These are phyloP conservation scores for Colletotrichum acutatum DNA, from an alignment of 2,329 filamentous ascomycete genomes.

Conservation along the genomic window DNA sequence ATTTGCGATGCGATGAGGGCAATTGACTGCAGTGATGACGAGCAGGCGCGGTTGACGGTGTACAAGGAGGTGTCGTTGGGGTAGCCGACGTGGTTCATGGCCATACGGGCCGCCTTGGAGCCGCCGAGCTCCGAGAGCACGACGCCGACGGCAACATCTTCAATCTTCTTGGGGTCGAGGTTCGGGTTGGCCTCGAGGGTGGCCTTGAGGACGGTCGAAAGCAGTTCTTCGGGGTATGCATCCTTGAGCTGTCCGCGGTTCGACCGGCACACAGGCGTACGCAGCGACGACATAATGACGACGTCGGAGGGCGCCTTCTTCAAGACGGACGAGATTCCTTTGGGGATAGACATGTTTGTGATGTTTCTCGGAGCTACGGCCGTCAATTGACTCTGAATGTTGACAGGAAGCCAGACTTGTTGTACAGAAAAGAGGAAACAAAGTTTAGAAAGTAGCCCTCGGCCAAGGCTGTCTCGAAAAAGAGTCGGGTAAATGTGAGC, in stretches of 20 bases:
- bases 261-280: conserved; percentile 86
- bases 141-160: conserved; percentile 88
- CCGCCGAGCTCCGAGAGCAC: conserved; percentile 93
- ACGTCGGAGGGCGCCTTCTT: conserved; percentile 83
- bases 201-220: conserved; percentile 73
- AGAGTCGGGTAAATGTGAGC: conserved; percentile 24
- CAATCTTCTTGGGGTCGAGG: conserved; percentile 74
- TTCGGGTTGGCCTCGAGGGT: conserved; percentile 79
- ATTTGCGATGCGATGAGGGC: conserved; percentile 81
- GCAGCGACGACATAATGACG: conserved; percentile 89
- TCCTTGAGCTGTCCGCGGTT: conserved; percentile 88
- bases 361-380: neutral
- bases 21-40: conserved; percentile 81
- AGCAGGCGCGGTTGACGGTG: conserved; percentile 90
- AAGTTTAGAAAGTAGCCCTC: neutral
- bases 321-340: conserved; percentile 80
- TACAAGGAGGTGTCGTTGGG: conserved; percentile 79
- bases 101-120: conserved; percentile 91
- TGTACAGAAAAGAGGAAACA: conserved; percentile 1
- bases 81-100: conserved; percentile 85
- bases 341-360: conserved; percentile 61
- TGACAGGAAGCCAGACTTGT: neutral
- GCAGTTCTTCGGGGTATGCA: conserved; percentile 90
- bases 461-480: conserved; percentile 5
- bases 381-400: neutral